These are phyloP conservation scores for Beauveria pseudobassiana DNA, from an alignment of 2,329 filamentous ascomycete genomes.

Conservation along the genomic window DNA sequence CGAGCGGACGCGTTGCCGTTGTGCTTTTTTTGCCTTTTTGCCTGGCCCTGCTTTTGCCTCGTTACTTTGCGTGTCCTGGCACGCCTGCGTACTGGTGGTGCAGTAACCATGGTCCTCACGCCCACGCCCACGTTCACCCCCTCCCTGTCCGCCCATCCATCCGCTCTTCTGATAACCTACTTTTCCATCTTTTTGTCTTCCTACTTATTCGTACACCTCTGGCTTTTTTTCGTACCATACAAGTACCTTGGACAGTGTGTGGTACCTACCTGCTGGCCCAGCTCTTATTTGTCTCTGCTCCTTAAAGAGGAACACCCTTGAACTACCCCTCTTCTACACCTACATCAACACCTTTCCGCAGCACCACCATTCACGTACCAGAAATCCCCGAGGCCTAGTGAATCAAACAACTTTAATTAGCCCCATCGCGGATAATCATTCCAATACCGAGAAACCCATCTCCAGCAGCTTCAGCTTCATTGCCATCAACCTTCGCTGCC, in stretches of 20 bases:
- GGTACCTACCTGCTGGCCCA: not conserved
- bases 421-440: not conserved
- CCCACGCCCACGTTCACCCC: constrained; percentile 5
- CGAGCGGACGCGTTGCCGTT: constrained; percentile 6
- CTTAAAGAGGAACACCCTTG: not conserved
- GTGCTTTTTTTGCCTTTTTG: not conserved
- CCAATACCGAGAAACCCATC: not conserved
- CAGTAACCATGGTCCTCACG: not conserved
- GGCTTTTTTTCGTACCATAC: not conserved
- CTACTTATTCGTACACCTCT: not conserved
- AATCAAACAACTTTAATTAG: not conserved
- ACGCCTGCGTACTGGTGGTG: not conserved
- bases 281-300: not conserved
- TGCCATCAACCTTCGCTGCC: constrained; percentile 19
- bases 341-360: constrained; percentile 12
- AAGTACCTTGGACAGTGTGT: not conserved
- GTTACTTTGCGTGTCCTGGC: not conserved
- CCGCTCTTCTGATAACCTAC: constrained; percentile 5
- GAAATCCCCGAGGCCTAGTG: not conserved
- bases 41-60: not conserved
- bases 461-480: constrained; percentile 9
- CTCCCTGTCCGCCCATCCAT: constrained; percentile 8
- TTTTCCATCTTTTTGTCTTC: not conserved
- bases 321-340: constrained; percentile 11
- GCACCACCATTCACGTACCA: not conserved